Base-by-base conservation (phyloP, 164 flowering plant genomes). In the Vitis labrusca region DNA sequence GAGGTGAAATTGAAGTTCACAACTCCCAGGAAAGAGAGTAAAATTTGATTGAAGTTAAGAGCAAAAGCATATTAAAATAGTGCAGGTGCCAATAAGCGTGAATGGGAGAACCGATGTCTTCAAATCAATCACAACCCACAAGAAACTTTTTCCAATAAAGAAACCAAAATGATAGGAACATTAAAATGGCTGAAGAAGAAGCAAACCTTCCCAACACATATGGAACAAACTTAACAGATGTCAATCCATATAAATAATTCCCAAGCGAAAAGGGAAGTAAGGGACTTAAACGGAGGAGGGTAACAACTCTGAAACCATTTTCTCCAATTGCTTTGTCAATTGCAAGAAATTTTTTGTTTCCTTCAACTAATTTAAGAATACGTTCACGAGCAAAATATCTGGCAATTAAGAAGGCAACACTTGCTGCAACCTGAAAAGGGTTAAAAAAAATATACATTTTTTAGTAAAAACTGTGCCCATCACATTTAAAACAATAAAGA, bases 371-470 rank as follows among this genome's bases (percentile, higher is more conserved):
- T 79, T 93, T 95, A 71, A 93, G 91, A 74, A 95, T 91, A 3
- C 97, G 92, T n/a, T 95, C 99, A 64, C 98, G 97, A 44, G 99
- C 99, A 84, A 95, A 93, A 86, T 95, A 95, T 88, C 99, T 89
- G 62, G 99, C 99, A 69, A 95, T 93, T 16, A 93, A 84, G 80
- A 95, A 95, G 54, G 99, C 93, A 77, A 91, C 86, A 80, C 94
- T 86, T 55, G 99, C 98, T 32, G 99, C 99, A 69, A 95, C 77
- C 99, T 95, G 88, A 65, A 74, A 85, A 66, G 17, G 29, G 54
- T 54, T 54, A 59, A 53, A 30, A 53, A 64, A 53, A 64, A n/a
- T 63, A 59, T 71, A 37, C 7, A 37, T 37, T 37, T 37, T 6
- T 37, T 37, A 37, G 44, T 1, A 37, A 37, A 37, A 37, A 37